Base-by-base conservation (phyloP, 1,284 basidiomycete species). In the Gymnopus androsaceus region DNA sequence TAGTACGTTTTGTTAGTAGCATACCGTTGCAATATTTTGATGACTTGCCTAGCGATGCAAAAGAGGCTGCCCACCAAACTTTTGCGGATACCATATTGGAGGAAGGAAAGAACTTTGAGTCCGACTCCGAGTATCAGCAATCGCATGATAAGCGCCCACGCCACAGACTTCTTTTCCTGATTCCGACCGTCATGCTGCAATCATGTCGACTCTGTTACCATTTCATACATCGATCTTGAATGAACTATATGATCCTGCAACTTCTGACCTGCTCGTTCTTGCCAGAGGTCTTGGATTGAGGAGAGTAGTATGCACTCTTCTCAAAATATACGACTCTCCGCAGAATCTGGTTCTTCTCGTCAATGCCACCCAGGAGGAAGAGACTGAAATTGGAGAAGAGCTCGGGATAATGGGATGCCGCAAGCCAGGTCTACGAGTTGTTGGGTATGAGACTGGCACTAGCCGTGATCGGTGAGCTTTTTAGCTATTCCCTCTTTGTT, bases 271-370 rank as follows among this genome's bases (percentile, higher is more conserved):
- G 7, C 72, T 97, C 37, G 75, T 98, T 44, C 75, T 98, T 23
- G 94, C 92, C 0, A 87, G 94, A 27, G 94, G 95, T 0, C 80
- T 97, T 2, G 95, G 95, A 0, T 72, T 97, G 51, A 82, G 94
- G 14, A 80, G 86, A 61, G 80, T 95, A 54, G 71, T 95, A 49
- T 94, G 91, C 69, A 92, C 90, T 0, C 81, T 96, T 30, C 79
- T 97, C 71, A 90, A 94, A 71, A 92, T 96, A 38, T 98, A 97
- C 69, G 92, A 95, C 70, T 84, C 88, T n/a, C 87, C 92, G 19
- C 82, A 87, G 59, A 94, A 84, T 64, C 81, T 97, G 4, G 82
- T 98, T 41, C 75, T 98, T 3, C 78, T 98, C 11, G 87, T 98
- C 54, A 96, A 97, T 69, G 95, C 95, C 0, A 84, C 81, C 0